Evolutionary conservation across 2,329 filamentous ascomycete genomes (phyloP).

Genomic region (Aspergillus quadrilineatus): DNA sequence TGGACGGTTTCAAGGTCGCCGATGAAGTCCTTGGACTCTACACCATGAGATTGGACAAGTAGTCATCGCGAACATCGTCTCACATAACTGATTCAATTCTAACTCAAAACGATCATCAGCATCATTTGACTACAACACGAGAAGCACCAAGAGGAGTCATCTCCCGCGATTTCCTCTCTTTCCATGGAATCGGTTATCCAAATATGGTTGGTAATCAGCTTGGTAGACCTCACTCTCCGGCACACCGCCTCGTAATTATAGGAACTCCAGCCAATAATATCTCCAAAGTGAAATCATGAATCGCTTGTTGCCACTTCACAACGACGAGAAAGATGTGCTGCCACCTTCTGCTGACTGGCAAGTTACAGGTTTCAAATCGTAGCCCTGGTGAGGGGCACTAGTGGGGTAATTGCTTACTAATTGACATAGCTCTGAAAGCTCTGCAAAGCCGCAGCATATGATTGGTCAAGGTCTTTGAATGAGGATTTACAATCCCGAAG

Average conservation of each 20-base stretch:
- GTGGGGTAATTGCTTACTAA: conserved; percentile 11
- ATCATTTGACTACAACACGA: not conserved
- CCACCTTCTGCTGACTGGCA: not conserved
- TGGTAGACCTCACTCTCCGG: not conserved
- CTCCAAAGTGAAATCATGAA: not conserved
- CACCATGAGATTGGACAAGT: not conserved
- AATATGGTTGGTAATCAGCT: conserved; percentile 5
- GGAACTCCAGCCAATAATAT: not conserved
- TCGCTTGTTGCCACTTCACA: not conserved
- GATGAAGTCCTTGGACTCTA: not conserved
- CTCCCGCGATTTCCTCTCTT: not conserved
- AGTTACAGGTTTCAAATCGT: not conserved
- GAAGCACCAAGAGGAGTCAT: not conserved
- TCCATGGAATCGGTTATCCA: not conserved
- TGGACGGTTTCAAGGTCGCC: not conserved
- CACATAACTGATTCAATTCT: not conserved
- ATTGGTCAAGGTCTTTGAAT: not conserved
- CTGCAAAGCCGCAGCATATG: conserved; percentile 1
- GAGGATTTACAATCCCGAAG: not conserved
- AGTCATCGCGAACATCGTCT: not conserved
- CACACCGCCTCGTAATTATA: not conserved
- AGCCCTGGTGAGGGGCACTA: conserved; percentile 8
- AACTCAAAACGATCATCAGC: conserved; percentile 1
- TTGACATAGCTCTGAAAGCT: conserved; percentile 5
- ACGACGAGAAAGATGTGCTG: not conserved